These are phyloP conservation scores for Gracilaria caudata DNA, from an alignment of 23 red algal genomes.

Conservation along the genomic window DNA sequence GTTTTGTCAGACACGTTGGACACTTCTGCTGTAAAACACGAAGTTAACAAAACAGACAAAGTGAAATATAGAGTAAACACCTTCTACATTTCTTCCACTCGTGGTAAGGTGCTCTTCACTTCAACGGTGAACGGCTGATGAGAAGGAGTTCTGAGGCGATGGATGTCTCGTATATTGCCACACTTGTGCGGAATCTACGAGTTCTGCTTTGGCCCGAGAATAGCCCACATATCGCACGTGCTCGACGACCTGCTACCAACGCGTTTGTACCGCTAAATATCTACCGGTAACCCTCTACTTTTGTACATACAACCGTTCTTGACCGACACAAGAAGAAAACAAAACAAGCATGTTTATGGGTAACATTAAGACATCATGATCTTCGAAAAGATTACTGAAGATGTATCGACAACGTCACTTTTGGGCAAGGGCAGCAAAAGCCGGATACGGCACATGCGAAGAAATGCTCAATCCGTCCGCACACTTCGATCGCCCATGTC, in stretches of 20 bases:
- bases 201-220: background rate
- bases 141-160: no score
- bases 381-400: background rate
- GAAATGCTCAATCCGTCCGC: slow-evolving; percentile 56
- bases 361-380: no score
- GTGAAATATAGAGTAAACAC: no score
- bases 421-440: background rate
- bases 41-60: no score
- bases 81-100: no score
- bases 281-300: background rate
- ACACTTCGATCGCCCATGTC: slow-evolving; percentile 65
- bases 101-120: no score
- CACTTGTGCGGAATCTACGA: background rate
- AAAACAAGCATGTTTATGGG: slow-evolving; percentile 1
- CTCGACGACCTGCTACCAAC: background rate
- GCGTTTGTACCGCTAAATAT: no score
- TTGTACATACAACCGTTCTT: background rate
- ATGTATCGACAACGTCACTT: background rate
- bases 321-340: background rate
- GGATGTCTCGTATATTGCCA: no score
- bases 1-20: no score
- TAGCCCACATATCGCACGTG: background rate
- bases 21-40: no score
- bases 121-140: no score
- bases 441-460: slow-evolving; percentile 42